phyloP scores from a whole-genome alignment of 331 rosid genomes.

The Erythrophleum ivorense region DNA sequence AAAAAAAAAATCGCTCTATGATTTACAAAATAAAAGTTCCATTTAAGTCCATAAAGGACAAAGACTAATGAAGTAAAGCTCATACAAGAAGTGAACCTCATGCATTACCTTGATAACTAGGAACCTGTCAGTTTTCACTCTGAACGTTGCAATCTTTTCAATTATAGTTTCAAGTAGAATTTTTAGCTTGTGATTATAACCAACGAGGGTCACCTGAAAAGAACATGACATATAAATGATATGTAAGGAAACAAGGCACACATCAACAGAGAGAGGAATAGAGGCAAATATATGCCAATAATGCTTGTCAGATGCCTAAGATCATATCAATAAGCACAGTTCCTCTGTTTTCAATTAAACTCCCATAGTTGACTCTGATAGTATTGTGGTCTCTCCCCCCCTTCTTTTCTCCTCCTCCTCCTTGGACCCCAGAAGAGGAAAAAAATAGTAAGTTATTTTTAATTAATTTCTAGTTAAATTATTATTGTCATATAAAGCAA shows the following conservation, averaged over 20 bases:
- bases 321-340: not conserved
- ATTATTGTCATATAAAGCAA: slow-evolving; percentile 19
- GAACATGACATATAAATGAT: slow-evolving; percentile 21
- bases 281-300: not conserved
- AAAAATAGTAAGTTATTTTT: no score
- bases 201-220: slow-evolving; percentile 72
- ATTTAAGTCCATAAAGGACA: slow-evolving; percentile 3
- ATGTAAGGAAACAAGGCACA: slow-evolving; percentile 13
- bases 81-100: slow-evolving; percentile 22
- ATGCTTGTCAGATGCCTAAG: not conserved
- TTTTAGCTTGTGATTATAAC: slow-evolving; percentile 89
- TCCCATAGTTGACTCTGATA: not conserved
- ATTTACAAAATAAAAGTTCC: not conserved
- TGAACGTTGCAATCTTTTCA: slow-evolving; percentile 69
- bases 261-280: not conserved
- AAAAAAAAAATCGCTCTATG: slow-evolving; percentile 21
- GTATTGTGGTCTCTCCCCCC: no score
- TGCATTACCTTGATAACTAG: slow-evolving; percentile 79
- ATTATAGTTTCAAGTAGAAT: slow-evolving; percentile 74
- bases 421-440: no score
- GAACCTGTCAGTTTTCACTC: slow-evolving; percentile 83
- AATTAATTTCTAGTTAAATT: no score
- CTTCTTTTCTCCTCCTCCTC: no score
- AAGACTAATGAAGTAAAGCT: slow-evolving; percentile 22
- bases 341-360: slow-evolving; percentile 30